Evolutionary conservation across 495 filamentous ascomycete genomes (phyloP).

Genomic region (Penicillium steckii): DNA sequence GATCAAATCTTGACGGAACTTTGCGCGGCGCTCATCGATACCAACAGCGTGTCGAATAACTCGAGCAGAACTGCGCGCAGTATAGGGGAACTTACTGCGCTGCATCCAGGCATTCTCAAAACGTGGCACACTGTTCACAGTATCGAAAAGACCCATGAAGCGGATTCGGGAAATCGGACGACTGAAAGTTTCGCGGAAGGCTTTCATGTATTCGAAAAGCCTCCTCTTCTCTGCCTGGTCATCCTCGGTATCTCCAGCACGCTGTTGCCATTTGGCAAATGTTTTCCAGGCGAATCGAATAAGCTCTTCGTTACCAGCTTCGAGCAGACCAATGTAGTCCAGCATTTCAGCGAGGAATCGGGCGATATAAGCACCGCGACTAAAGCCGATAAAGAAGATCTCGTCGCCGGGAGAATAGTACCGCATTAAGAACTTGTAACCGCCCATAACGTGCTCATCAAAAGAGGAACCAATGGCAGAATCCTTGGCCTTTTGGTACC

Average conservation of each 20-base stretch:
- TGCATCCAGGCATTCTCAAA: conserved; percentile 89
- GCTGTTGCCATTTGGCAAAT: conserved; percentile 79
- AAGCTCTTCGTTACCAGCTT: conserved; percentile 86
- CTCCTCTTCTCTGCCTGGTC: conserved; percentile 60
- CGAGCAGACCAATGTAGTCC: conserved; percentile 76
- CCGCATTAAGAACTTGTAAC: conserved; percentile 86
- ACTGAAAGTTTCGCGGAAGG: conserved; percentile 82
- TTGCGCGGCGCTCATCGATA: conserved; percentile 75
- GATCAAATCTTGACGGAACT: conserved; percentile 68
- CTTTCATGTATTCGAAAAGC: conserved; percentile 75
- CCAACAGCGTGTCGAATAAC: conserved; percentile 71
- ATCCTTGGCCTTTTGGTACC: conserved; percentile 81
- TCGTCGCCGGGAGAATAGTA: conserved; percentile 79
- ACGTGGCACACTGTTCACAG: conserved; percentile 76
- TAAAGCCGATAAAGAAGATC: conserved; percentile 83
- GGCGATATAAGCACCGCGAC: conserved; percentile 82
- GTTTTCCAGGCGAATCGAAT: conserved; percentile 84
- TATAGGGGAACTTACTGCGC: conserved; percentile 78
- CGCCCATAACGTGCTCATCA: conserved; percentile 78
- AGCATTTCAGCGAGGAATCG: conserved; percentile 87
- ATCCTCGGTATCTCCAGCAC: conserved; percentile 54
- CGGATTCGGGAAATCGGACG: conserved; percentile 69
- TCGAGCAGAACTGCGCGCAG: conserved; percentile 71
- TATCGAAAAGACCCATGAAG: conserved; percentile 50
- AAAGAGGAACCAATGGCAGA: conserved; percentile 82